Conservation (phyloP, 768 basidiomycete species). For the Lactarius sanguifluus region DNA sequence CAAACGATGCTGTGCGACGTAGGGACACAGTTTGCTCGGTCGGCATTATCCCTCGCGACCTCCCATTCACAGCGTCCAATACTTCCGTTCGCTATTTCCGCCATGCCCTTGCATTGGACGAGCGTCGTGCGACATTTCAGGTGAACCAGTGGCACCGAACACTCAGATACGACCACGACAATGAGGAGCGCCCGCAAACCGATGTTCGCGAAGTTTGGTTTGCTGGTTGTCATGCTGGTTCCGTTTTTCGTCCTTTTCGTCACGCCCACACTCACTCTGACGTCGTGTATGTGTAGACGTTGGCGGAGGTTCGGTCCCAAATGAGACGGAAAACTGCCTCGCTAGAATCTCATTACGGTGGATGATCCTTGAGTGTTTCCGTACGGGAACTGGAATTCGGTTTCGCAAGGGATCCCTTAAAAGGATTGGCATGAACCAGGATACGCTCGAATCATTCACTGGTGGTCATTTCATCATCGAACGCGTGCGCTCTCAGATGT, state of each 20-base stretch:
- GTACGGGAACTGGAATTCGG: slow-evolving; percentile 46
- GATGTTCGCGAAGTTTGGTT: slow-evolving; percentile 82
- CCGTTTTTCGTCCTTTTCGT: slow-evolving; percentile 27
- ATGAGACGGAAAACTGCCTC: slow-evolving; percentile 56
- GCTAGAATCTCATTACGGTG: slow-evolving; percentile 68
- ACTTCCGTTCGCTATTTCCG: slow-evolving; percentile 62
- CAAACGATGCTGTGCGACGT: slow-evolving; percentile 15
- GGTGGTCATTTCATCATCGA: background rate
- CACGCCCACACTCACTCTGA: background rate
- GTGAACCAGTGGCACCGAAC: slow-evolving; percentile 32
- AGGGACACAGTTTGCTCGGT: slow-evolving; percentile 76
- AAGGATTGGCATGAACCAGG: slow-evolving; percentile 37
- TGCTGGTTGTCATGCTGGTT: slow-evolving; percentile 69
- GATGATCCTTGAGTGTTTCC: slow-evolving; percentile 52
- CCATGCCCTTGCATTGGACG: slow-evolving; percentile 70
- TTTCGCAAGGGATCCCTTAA: slow-evolving; percentile 36
- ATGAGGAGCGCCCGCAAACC: slow-evolving; percentile 42
- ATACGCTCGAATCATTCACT: slow-evolving; percentile 31
- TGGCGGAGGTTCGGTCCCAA: slow-evolving; percentile 69
- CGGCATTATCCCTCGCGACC: slow-evolving; percentile 57
- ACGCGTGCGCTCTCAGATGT: background rate
- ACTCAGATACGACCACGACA: slow-evolving; percentile 41
- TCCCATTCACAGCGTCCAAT: slow-evolving; percentile 68
- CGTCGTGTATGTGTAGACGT: slow-evolving; percentile 49
- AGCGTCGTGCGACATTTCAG: slow-evolving; percentile 60